Evolutionary conservation across 495 filamentous ascomycete species (phyloP).

Genomic region (Venustampulla echinocandica): DNA sequence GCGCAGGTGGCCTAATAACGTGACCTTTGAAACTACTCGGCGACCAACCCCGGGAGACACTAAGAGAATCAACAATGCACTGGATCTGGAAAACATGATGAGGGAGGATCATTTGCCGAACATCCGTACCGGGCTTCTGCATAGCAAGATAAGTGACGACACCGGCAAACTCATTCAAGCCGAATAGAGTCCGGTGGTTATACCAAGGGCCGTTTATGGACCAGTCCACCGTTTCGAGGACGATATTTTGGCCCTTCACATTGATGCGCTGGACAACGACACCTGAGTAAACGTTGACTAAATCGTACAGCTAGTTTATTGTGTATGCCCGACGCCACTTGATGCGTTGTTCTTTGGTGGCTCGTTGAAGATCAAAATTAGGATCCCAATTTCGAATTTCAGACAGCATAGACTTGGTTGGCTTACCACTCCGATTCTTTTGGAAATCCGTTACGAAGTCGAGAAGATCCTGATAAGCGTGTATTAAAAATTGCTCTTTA

Average conservation of each 20-base stretch:
- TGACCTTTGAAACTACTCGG: constrained; percentile 25
- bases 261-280: constrained; percentile 33
- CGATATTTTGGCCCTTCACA: constrained; percentile 24
- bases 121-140: constrained; percentile 31
- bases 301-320: constrained; percentile 44
- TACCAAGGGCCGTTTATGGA: constrained; percentile 21
- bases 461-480: constrained; percentile 35
- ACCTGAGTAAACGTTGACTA: constrained; percentile 35
- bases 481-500: constrained; percentile 33
- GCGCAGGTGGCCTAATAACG: constrained; percentile 24
- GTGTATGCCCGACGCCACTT: constrained; percentile 38
- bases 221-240: constrained; percentile 30
- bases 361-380: constrained; percentile 30
- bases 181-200: constrained; percentile 30
- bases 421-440: constrained; percentile 34
- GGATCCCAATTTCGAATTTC: constrained; percentile 36
- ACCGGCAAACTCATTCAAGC: constrained; percentile 33
- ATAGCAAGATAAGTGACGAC: constrained; percentile 31
- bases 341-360: constrained; percentile 29
- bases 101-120: constrained; percentile 33
- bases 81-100: constrained; percentile 40
- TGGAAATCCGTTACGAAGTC: constrained; percentile 41
- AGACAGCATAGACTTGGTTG: constrained; percentile 33
- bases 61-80: constrained; percentile 37
- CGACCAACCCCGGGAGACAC: constrained; percentile 34